Base-by-base conservation (phyloP, 163 green algal genomes). In the Prototheca cutis region DNA sequence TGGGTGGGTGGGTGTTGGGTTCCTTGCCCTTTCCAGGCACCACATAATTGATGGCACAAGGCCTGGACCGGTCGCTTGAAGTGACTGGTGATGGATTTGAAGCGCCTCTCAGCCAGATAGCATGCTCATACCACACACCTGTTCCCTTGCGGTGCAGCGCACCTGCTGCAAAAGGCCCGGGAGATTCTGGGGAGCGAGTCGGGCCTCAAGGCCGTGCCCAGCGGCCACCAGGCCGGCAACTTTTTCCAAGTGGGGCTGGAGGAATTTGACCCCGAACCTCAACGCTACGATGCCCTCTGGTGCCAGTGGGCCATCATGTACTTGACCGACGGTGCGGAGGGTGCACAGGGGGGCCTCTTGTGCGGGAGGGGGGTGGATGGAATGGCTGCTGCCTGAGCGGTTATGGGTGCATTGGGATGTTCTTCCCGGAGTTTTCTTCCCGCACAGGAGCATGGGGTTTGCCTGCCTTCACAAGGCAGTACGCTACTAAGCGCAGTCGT, bases 291-390 rank as follows among this genome's bases (percentile, higher is more conserved):
- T 66, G 66, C 76, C 21, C 80, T 96, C n/a, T 96, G 88, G 88
- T 78, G 95, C 32, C 88, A 96, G 62, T 96, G 88, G 88, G 81
- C 69, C 40, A 70, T 93, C 31, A 76, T 94, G 34, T 94, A 96
- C 73, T 73, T 96, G 4, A 94, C 85, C 62, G 87, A 95, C 52
- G 78, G 76, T 86, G 63, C 51, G 58, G 17, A n/a, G n/a, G n/a
- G n/a, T n/a, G n/a, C n/a, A n/a, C n/a, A n/a, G n/a, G n/a, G n/a
- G n/a, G n/a, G n/a, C n/a, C n/a, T n/a, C n/a, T n/a, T n/a, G n/a
- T n/a, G n/a, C n/a, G n/a, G n/a, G n/a, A n/a, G n/a, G n/a, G n/a
- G n/a, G n/a, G n/a, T n/a, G n/a, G n/a, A n/a, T n/a, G n/a, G n/a
- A n/a, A n/a, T n/a, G n/a, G n/a, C n/a, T n/a, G n/a, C n/a, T n/a